Base-by-base conservation (phyloP, 768 basidiomycete genomes). In the Agrocybe pediades region DNA sequence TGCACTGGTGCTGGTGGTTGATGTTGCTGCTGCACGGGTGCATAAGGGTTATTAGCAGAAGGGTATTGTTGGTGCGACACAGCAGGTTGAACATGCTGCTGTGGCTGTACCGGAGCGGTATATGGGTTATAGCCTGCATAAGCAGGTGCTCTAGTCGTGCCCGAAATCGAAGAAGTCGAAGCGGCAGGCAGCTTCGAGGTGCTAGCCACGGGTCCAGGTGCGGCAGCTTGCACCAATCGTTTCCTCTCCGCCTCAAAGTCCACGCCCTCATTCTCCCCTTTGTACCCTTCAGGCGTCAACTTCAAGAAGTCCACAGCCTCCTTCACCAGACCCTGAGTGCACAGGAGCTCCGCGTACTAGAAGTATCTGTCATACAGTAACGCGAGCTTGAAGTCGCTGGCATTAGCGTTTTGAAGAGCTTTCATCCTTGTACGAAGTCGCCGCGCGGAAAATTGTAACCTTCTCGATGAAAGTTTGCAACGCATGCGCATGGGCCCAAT, bases 391-490 rank as follows among this genome's bases (percentile, higher is more conserved):
- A 88, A 98, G 1, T 36, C 33, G 84, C 76, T 68, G 86, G 82
- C 3, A 76, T 71, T 41, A 80, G 75, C 3, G 75, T 76, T 9
- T 69, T 65, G 2, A 76, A 98, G 76, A 56, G 95, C 95, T 15
- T n/a, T 71, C 69, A 62, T 95, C 92, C 57, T 82, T 75, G 66
- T 93, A 95, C 13, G 80, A 77, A 44, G 91, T 90, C 0, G 96
- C 97, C 44, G 83, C 78, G 46, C 92, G 86, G 83, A 99, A 98
- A 39, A 97, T 85, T 1, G 95, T 87, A 20, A 98, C 95, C 72
- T 98, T 98, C 73, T 98, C 97, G 62, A 98, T 82, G 71, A 98
- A 95, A 0, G 88, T 87, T 66, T 98, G 96, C 39, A 99, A 72
- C 2, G 95, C 93, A 23, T 86, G 81, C 0, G 89, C 92, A 57